Base-by-base conservation (phyloP, 345 rosid genomes). In the Bruguiera gymnorhiza region DNA sequence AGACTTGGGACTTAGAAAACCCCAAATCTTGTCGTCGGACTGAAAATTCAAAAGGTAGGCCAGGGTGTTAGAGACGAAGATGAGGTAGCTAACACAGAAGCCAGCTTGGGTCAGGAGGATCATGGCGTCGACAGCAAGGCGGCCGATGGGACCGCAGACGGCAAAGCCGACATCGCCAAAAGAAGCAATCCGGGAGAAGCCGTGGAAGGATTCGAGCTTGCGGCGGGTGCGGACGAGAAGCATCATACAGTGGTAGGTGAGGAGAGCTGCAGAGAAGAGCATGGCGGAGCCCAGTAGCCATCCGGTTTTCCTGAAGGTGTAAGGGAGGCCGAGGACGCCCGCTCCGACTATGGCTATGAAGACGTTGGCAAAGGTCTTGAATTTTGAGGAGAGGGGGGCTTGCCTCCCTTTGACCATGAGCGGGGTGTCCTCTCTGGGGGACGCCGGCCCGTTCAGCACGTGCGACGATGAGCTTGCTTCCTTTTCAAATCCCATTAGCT, bases 341-440 rank as follows among this genome's bases (percentile, higher is more conserved):
- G 78, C 78, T 46, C 78, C 98, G 0, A 90, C 94, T 24, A 88
- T 69, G 29, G 94, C 85, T 1, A 90, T 90, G 85, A 91, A 91
- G 60, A 91, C 84, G 71, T 91, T 91, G 62, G 97, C 95, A 52
- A 91, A 82, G 62, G 95, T 91, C 79, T 89, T 91, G 68, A 77
- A 66, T 30, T 68, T 89, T 24, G 91, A 84, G 0, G 95, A 91
- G 1, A 88, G 67, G 3, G 84, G 86, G 37, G 70, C 52, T 32
- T 39, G 66, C 46, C 78, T 80, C 37, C 88, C 86, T 54, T 77
- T 79, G 37, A 87, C 86, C 37, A 93, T 55, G 8, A 90, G 91
- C 6, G 98, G 96, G 19, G 98, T 86, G 78, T 87, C 86, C 71
- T 93, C 97, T 59, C 53, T 72, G 18, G 76, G 65, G 18, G 60